These are phyloP conservation scores for Aspergillus spinulosporus DNA, from an alignment of 2,329 filamentous ascomycete species.

Conservation along the genomic window DNA sequence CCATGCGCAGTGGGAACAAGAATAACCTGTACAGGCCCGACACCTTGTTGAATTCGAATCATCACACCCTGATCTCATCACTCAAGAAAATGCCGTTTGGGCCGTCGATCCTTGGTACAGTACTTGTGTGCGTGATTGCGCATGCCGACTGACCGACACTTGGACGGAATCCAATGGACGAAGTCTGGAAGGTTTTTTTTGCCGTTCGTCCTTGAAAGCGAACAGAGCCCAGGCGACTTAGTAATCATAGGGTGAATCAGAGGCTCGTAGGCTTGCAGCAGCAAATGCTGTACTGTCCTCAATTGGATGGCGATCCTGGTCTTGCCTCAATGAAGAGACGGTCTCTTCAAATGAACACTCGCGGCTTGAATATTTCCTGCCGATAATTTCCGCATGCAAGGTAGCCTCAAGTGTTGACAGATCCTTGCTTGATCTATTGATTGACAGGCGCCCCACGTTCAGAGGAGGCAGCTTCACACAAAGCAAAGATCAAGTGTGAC, in stretches of 20 bases:
- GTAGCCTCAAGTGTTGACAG: neutral
- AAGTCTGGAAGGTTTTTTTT: neutral
- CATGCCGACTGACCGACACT: neutral
- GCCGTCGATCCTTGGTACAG: neutral
- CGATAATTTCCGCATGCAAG: neutral
- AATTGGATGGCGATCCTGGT: neutral
- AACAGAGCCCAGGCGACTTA: neutral
- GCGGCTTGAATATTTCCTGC: neutral
- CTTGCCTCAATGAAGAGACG: neutral
- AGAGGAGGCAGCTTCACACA: neutral
- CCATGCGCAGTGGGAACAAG: neutral
- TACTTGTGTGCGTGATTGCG: constrained; percentile 2
- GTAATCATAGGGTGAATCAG: neutral
- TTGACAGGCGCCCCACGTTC: constrained; percentile 11
- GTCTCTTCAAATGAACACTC: neutral
- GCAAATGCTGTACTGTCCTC: neutral
- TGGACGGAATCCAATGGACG: neutral
- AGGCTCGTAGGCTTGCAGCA: neutral
- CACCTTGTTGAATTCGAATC: neutral
- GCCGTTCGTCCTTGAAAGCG: too few relatives aligned
- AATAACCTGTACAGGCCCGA: neutral
- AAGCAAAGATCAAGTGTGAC: neutral
- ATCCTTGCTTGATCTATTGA: constrained; percentile 8
- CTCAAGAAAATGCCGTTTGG: neutral
- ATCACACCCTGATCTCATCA: neutral